phyloP scores from a whole-genome alignment of 306 rosid genomes.

The Dryas alaskensis region DNA sequence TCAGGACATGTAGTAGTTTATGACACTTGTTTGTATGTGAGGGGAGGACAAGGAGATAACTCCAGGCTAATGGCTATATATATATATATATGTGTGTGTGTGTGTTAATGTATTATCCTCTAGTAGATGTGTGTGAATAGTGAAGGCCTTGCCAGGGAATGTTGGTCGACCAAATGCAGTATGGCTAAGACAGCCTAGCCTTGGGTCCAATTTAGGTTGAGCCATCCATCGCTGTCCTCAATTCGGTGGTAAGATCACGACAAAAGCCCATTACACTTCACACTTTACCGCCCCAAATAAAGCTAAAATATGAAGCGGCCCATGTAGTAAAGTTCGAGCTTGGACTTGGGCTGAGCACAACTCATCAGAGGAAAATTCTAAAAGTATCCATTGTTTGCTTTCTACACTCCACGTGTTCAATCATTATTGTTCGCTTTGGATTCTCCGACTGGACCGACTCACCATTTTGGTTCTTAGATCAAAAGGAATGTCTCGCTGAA shows the following conservation, averaged over 20 bases:
- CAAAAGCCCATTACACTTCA: no score
- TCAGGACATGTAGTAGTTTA: not conserved
- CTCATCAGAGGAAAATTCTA: no score
- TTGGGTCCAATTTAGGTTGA: not conserved
- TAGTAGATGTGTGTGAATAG: not conserved
- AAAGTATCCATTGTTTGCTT: no score
- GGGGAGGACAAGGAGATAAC: not conserved
- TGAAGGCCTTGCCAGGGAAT: not conserved
- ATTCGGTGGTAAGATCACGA: not conserved
- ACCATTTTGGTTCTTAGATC: no score
- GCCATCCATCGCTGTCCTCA: not conserved
- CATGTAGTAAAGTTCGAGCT: not conserved
- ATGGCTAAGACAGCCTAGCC: constrained; percentile 1
- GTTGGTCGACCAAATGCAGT: constrained; percentile 1
- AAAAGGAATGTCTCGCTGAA: no score
- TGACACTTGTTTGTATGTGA: not conserved
- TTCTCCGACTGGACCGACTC: no score
- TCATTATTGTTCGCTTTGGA: not conserved
- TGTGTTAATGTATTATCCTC: not conserved
- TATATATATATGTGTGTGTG: not conserved
- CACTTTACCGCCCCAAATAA: no score
- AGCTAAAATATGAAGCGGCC: no score
- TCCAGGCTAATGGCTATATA: not conserved
- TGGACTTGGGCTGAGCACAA: not conserved
- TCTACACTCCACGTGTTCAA: no score